A percentile compares a stretch with the other conserved stretches of the same genome.
phyloP scores from a whole-genome alignment of 2,329 filamentous ascomycete genomes.

The Stachybotrys elegans region DNA sequence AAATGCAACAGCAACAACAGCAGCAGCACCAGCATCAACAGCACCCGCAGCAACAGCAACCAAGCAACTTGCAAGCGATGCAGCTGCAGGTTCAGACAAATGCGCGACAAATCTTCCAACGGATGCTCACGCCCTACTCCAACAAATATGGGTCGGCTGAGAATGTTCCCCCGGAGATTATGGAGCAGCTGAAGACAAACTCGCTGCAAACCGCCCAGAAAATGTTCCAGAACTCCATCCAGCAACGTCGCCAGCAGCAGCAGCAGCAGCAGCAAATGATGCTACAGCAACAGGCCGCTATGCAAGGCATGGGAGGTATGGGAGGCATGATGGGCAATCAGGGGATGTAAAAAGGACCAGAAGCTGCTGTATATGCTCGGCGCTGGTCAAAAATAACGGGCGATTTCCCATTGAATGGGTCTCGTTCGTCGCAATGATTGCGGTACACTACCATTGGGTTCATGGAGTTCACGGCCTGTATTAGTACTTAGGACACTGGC shows the following conservation, averaged over 20 bases:
- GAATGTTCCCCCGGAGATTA: constrained; percentile 40
- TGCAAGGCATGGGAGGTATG: constrained; percentile 42
- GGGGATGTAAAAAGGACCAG: constrained; percentile 45
- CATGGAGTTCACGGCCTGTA: no score
- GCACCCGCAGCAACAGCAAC: constrained; percentile 26
- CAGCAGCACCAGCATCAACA: constrained; percentile 30
- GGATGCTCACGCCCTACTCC: background rate
- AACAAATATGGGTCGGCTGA: constrained; percentile 14
- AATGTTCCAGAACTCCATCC: constrained; percentile 25
- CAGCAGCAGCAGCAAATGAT: constrained; percentile 30
- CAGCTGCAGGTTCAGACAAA: constrained; percentile 29
- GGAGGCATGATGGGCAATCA: constrained; percentile 49
- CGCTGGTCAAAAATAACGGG: no score
- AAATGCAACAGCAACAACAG: constrained; percentile 24
- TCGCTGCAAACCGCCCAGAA: constrained; percentile 34
- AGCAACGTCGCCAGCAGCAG: constrained; percentile 31
- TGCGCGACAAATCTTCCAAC: constrained; percentile 32
- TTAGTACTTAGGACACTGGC: no score
- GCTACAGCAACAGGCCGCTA: constrained; percentile 33
- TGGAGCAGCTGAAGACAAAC: constrained; percentile 38
- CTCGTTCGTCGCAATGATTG: no score
- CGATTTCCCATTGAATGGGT: no score
- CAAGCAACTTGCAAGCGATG: constrained; percentile 25
- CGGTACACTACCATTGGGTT: no score
- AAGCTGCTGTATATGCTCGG: no score